Evolutionary conservation across 306 rosid species (phyloP).

Genomic region (Trifolium dubium): DNA sequence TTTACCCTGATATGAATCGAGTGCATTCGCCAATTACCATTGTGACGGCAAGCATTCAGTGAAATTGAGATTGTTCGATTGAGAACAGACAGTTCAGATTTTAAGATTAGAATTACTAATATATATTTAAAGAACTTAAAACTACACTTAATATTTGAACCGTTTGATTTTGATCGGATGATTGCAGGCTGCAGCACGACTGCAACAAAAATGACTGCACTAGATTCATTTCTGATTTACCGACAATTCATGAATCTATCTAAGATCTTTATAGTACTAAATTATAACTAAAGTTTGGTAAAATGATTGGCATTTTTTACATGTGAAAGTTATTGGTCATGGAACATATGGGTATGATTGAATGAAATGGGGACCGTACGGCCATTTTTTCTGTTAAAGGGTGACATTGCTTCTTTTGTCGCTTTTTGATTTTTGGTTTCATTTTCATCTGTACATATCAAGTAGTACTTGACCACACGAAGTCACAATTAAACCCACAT

Average conservation of each 20-base stretch:
- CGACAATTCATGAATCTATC: neutral
- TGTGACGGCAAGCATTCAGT: no score
- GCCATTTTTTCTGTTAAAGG: conserved; percentile 11
- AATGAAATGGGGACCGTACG: conserved; percentile 38
- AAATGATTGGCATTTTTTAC: conserved; percentile 3
- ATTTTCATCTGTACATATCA: conserved; percentile 34
- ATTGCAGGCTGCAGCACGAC: no score
- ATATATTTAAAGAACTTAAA: no score
- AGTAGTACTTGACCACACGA: conserved; percentile 44
- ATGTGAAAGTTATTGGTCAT: neutral
- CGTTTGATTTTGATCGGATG: no score
- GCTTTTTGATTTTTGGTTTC: conserved; percentile 32
- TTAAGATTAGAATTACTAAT: no score
- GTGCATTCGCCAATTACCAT: no score
- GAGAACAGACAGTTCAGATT: no score
- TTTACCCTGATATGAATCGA: no score
- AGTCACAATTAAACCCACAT: conserved; percentile 40
- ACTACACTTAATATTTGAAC: no score
- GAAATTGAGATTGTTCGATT: no score
- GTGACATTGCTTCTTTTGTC: conserved; percentile 16
- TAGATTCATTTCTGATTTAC: no score
- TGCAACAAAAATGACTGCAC: no score
- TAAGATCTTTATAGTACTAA: conserved; percentile 4
- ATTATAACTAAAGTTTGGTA: conserved; percentile 3
- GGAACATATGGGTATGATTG: conserved; percentile 33